phyloP scores from a whole-genome alignment of 2,329 filamentous ascomycete genomes.

The Akanthomyces uredinophilus region DNA sequence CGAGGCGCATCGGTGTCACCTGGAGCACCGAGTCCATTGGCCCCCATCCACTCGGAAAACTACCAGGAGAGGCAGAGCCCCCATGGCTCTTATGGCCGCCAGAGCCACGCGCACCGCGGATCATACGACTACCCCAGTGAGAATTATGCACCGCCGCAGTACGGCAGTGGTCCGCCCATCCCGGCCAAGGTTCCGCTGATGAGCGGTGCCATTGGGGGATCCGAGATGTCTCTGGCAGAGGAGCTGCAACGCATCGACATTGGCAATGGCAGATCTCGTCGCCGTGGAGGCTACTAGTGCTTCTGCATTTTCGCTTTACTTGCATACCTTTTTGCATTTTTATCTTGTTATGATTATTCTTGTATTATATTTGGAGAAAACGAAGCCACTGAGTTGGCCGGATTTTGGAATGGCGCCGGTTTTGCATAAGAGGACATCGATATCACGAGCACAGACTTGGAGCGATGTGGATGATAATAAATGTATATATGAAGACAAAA shows the following conservation, averaged over 20 bases:
- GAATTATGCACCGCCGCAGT: constrained; percentile 42
- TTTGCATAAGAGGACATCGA: neutral
- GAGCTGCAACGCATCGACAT: constrained; percentile 67
- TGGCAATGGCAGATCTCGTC: constrained; percentile 53
- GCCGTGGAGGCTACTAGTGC: constrained; percentile 40
- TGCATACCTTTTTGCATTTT: neutral
- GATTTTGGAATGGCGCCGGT: neutral
- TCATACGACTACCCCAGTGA: constrained; percentile 52
- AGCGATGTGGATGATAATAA: neutral
- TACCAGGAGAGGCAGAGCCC: constrained; percentile 40
- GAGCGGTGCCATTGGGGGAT: constrained; percentile 38
- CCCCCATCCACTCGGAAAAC: constrained; percentile 47
- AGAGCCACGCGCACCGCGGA: constrained; percentile 36
- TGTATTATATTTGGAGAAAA: constrained; percentile 16
- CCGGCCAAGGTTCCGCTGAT: constrained; percentile 66
- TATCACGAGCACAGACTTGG: neutral
- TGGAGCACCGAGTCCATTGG: constrained; percentile 44
- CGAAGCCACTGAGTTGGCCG: neutral
- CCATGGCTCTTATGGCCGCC: constrained; percentile 26
- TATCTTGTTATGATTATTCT: neutral
- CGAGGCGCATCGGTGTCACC: constrained; percentile 38
- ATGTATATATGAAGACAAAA: neutral
- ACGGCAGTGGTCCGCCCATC: constrained; percentile 48
- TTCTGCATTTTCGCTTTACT: neutral
- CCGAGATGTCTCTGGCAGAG: constrained; percentile 58